phyloP scores from a whole-genome alignment of 148 eudicot species.

The Nyssa sinensis region DNA sequence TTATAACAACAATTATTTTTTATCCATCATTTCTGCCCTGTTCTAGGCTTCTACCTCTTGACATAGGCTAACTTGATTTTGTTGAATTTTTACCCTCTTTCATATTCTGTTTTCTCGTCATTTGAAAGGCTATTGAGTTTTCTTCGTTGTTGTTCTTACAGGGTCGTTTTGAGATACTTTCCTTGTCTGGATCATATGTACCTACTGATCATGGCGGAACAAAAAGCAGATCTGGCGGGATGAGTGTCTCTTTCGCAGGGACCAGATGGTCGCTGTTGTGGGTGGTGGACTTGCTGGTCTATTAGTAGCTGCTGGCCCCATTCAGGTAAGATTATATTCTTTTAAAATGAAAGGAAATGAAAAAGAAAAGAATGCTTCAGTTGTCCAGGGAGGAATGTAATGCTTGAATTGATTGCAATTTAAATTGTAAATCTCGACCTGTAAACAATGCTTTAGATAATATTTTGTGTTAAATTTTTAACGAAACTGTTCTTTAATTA shows the following conservation, averaged over 20 bases:
- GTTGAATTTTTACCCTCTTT: neutral
- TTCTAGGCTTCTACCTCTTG: neutral
- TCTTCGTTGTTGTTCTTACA: constrained; percentile 22
- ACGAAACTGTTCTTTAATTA: constrained; percentile 1
- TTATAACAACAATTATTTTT: neutral
- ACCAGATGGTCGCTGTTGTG: constrained; percentile 81
- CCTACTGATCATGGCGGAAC: constrained; percentile 66
- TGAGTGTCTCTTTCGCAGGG: constrained; percentile 88
- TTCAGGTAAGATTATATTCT: constrained; percentile 54
- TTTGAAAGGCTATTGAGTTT: neutral
- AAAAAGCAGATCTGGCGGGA: constrained; percentile 81
- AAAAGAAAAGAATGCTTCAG: too few species aligned
- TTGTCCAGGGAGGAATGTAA: too few species aligned
- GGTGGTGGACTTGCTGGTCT: constrained; percentile 95
- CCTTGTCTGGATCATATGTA: constrained; percentile 77
- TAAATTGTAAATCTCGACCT: neutral
- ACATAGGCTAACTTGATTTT: neutral
- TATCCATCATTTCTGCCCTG: constrained; percentile 4
- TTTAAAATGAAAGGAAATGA: too few species aligned
- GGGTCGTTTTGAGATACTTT: constrained; percentile 93
- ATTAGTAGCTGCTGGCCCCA: constrained; percentile 80
- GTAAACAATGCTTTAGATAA: neutral
- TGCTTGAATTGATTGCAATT: neutral
- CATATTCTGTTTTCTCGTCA: neutral
- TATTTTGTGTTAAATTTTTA: too few species aligned